Evolutionary conservation across 208 protist species (phyloP), one percentile per base, ranked within the genome.

Genomic region (Leishmania turanica): DNA sequence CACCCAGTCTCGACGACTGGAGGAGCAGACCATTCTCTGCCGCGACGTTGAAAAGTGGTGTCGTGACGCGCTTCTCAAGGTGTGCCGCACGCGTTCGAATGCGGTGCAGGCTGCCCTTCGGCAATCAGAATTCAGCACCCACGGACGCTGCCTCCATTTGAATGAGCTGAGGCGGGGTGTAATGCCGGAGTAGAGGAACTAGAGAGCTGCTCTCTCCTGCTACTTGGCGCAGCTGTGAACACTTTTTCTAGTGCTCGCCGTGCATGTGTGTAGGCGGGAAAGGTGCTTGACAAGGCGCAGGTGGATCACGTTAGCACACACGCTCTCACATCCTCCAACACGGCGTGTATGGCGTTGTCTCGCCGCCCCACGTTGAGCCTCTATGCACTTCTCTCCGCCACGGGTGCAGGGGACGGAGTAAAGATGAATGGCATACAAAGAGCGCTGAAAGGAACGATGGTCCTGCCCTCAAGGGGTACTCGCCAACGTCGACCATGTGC

Each of bases 121-220:
- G 51, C 19, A 78, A 1, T 79, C 88, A 6, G 84, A 95, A 62
- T 97, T 90, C 74, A 92, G 90, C 45, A 77, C 65, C 8, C 95
- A 93, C 73, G 92, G 94, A 31, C 58, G 66, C 31, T 82, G 80
- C 65, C 80, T 96, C n/a, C 87, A 77, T 51, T 78, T 96, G n/a
- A 92, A 97, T 78, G 92, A 96, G 77, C 84, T 97, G 42, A 93
- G 93, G 79, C 96, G 92, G 92, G 66, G 78, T 21, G 53, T 96
- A 24, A 85, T 84, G 47, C 86, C 93, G 56, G 90, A 90, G n/a
- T 72, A 83, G 58, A 83, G 40, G 31, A n/a, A 19, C 58, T 62
- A 58, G 47, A 58, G 76, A 3, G 21, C 19, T 47, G 21, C 60
- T 68, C 42, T 31, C 69, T 73, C 42, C 69, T 24, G 7, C 24